Percentiles rank a stretch among this genome's conserved stretches.
These are phyloP conservation scores for Gaeumannomyces sp. DNA, from an alignment of 2,329 filamentous ascomycete genomes.

Conservation along the genomic window DNA sequence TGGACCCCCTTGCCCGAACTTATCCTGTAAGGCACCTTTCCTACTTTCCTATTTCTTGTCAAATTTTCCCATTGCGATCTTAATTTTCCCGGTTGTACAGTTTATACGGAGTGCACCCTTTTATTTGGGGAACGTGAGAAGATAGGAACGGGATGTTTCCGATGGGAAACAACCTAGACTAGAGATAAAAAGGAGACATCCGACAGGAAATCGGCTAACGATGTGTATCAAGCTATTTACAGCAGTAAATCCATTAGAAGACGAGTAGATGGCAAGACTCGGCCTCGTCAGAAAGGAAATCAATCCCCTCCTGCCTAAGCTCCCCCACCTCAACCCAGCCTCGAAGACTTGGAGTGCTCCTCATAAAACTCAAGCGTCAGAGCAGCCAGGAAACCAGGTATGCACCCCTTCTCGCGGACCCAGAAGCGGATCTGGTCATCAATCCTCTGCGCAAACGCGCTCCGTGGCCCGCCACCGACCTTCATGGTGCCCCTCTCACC, in stretches of 20 bases:
- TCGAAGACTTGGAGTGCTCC: conserved; percentile 37
- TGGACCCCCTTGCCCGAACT: no score
- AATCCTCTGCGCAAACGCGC: conserved; percentile 80
- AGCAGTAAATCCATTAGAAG: background rate
- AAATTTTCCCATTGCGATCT: no score
- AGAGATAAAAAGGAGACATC: background rate
- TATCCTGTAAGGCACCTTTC: no score
- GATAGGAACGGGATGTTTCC: background rate
- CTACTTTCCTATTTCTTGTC: no score
- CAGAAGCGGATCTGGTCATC: conserved; percentile 86
- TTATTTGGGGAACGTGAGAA: no score
- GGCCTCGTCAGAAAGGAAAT: no score
- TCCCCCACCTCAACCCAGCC: conserved; percentile 1
- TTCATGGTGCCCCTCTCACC: conserved; percentile 97
- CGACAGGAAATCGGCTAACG: background rate
- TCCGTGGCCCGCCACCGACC: conserved; percentile 82
- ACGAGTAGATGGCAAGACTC: background rate
- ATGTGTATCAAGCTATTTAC: background rate
- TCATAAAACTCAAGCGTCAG: conserved; percentile 93
- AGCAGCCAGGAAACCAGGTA: conserved; percentile 87
- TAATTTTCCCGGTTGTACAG: no score
- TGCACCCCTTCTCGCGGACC: conserved; percentile 89
- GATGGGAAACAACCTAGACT: background rate
- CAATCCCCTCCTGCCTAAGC: no score
- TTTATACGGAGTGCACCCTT: no score